Evolutionary conservation across 441 rosid genomes (phyloP).

Genomic region (Geranium incanum): DNA sequence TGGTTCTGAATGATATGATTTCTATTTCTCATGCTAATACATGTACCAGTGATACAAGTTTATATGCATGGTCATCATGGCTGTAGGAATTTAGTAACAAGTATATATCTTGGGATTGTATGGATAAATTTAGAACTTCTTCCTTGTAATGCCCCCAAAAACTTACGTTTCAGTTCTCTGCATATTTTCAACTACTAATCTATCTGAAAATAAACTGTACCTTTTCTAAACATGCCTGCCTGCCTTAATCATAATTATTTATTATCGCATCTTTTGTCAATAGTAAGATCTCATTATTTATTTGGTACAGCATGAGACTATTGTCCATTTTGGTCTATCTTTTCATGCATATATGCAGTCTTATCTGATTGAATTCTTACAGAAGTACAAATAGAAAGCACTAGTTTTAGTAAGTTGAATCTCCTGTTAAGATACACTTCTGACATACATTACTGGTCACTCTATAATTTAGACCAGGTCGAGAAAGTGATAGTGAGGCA

Average conservation of each 20-base stretch:
- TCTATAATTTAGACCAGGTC: constrained; percentile 42
- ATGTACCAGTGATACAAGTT: too few relatives aligned
- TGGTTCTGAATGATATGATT: too few relatives aligned
- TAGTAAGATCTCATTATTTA: too few relatives aligned
- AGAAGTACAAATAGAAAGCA: not conserved
- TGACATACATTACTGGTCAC: not conserved
- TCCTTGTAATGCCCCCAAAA: not conserved
- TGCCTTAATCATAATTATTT: not conserved
- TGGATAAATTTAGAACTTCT: too few relatives aligned
- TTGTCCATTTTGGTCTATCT: not conserved
- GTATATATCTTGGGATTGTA: too few relatives aligned
- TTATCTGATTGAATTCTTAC: not conserved
- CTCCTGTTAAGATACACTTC: not conserved
- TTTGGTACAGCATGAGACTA: not conserved
- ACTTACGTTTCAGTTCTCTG: not conserved
- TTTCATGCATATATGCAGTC: not conserved
- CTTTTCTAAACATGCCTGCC: not conserved
- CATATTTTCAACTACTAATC: not conserved
- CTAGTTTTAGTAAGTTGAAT: not conserved
- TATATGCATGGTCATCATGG: too few relatives aligned
- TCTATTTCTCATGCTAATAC: too few relatives aligned
- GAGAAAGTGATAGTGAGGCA: constrained; percentile 99
- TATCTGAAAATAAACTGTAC: not conserved
- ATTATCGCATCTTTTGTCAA: too few relatives aligned
- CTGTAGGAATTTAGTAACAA: too few relatives aligned